Percentiles rank a stretch among this genome's conserved stretches.
These are phyloP conservation scores for Tillandsia fasciculata DNA, from an alignment of 176 grass and related monocot genomes.

Conservation along the genomic window DNA sequence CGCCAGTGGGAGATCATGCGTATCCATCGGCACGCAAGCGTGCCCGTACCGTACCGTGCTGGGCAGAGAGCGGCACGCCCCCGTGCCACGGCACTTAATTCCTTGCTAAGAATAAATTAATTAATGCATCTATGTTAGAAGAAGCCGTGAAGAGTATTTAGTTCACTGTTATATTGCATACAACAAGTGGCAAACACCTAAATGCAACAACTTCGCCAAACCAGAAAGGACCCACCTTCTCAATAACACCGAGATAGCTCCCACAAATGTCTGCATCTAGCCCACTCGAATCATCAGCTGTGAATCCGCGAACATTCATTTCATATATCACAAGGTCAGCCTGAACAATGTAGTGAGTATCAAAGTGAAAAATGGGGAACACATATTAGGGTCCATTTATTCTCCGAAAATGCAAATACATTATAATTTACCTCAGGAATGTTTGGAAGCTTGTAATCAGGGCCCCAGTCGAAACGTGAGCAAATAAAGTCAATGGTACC, in stretches of 20 bases:
- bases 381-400: background rate
- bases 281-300: constrained; percentile 63
- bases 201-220: background rate
- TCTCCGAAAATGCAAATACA: constrained; percentile 9
- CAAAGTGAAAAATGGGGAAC: constrained; percentile 1
- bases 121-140: background rate
- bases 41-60: too few species aligned
- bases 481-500: constrained; percentile 84
- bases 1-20: too few species aligned
- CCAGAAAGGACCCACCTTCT: constrained; percentile 54
- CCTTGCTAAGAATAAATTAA: background rate
- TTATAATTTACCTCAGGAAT: constrained; percentile 68
- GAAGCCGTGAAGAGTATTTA: background rate
- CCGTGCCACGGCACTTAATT: too few species aligned
- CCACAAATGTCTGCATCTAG: constrained; percentile 51
- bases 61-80: too few species aligned
- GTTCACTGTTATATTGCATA: background rate
- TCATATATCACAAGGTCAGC: constrained; percentile 98
- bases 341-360: constrained; percentile 40
- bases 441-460: constrained; percentile 65
- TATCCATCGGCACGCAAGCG: too few species aligned
- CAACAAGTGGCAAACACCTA: background rate
- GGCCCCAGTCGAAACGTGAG: constrained; percentile 82
- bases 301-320: constrained; percentile 92
- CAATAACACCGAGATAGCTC: constrained; percentile 91